Conservation (phyloP, 192 early-diverging fungal genomes). For the Coemansia sp. region DNA sequence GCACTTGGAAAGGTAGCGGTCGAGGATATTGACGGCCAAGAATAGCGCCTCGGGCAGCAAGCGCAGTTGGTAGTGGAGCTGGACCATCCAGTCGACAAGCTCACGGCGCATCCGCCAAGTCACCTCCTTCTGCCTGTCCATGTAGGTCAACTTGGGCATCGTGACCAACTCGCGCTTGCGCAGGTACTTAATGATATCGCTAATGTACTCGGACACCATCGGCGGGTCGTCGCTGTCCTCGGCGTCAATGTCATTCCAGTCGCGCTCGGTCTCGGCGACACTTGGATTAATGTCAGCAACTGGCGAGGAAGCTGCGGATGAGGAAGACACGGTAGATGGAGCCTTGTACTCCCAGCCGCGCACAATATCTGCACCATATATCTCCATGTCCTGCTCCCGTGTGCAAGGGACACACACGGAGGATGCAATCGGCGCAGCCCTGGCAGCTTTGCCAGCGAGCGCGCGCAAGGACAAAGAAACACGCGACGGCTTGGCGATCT, state of each 20-base stretch:
- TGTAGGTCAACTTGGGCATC: too few species aligned
- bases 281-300: slow-evolving; percentile 6
- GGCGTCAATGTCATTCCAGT: slow-evolving; percentile 81
- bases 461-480: slow-evolving; percentile 30
- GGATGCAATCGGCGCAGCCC: slow-evolving; percentile 8
- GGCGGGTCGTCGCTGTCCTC: slow-evolving; percentile 81
- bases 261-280: slow-evolving; percentile 11
- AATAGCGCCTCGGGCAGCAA: slow-evolving; percentile 94
- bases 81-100: slow-evolving; percentile 92
- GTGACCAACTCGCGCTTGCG: too few species aligned
- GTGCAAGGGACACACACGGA: too few species aligned
- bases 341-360: too few species aligned
- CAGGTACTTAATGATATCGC: too few species aligned
- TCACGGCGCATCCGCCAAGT: slow-evolving; percentile 83
- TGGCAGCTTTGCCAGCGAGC: slow-evolving; percentile 7
- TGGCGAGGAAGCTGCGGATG: neutral
- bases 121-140: too few species aligned
- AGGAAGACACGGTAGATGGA: too few species aligned
- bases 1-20: slow-evolving; percentile 91
- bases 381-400: too few species aligned
- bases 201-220: slow-evolving; percentile 66
- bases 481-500: slow-evolving; percentile 43
- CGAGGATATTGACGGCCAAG: slow-evolving; percentile 91
- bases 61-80: slow-evolving; percentile 88
- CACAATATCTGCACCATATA: too few species aligned